Evolutionary conservation across 2,329 filamentous ascomycete genomes (phyloP).

Genomic region (Allantophomopsis lycopodina): DNA sequence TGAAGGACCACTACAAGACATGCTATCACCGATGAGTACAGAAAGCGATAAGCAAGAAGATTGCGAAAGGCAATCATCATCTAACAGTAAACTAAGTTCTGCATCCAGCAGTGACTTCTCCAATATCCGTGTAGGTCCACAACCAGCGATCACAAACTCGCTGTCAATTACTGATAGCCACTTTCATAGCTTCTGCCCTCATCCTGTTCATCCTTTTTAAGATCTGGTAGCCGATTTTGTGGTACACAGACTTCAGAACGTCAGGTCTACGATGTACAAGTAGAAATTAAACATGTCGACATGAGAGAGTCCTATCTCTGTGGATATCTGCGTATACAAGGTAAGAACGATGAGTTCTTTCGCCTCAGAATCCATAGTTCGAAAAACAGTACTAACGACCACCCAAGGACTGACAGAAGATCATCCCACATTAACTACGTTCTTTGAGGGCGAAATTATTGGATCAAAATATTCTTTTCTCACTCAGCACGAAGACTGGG

Average conservation of each 20-base stretch:
- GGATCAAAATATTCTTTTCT: conserved; percentile 89
- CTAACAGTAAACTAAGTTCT: too few species aligned
- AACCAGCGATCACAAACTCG: background rate
- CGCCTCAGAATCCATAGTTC: too few species aligned
- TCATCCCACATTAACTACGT: conserved; percentile 94
- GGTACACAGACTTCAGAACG: conserved; percentile 90
- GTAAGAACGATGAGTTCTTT: conserved; percentile 28
- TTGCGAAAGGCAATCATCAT: conserved; percentile 4
- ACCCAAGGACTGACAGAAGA: conserved; percentile 74
- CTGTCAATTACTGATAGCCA: conserved; percentile 2
- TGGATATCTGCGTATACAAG: conserved; percentile 91
- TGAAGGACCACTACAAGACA: conserved; percentile 15
- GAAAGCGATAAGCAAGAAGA: conserved; percentile 23
- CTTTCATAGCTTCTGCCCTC: conserved; percentile 39
- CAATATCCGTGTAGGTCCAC: conserved; percentile 34
- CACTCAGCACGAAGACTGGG: conserved; percentile 82
- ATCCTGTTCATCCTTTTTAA: conserved; percentile 74
- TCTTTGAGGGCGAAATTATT: conserved; percentile 97
- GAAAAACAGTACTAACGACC: too few species aligned
- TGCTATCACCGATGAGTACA: conserved; percentile 20
- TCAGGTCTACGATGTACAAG: conserved; percentile 88
- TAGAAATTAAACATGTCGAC: conserved; percentile 94
- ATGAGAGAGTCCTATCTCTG: conserved; percentile 89
- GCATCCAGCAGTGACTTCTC: conserved; percentile 29
- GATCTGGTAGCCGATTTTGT: conserved; percentile 74